Conservation (phyloP, 2,329 filamentous ascomycete genomes). For the Lomentospora prolificans region DNA sequence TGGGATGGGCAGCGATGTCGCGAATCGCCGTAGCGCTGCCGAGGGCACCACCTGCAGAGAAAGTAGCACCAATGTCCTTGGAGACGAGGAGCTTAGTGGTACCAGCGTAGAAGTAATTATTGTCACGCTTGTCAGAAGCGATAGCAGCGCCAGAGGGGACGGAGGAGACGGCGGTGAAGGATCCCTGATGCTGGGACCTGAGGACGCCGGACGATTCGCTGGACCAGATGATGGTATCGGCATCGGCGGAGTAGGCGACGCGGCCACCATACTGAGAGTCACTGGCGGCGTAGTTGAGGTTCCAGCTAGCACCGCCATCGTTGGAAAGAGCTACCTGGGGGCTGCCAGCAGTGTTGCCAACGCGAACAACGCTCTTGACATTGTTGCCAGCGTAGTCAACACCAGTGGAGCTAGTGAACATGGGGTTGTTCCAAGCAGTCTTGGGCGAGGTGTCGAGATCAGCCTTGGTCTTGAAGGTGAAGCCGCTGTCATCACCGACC, state of each 20-base stretch:
- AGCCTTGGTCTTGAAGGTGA: conserved; percentile 30
- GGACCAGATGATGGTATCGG: conserved; percentile 38
- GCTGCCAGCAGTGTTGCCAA: conserved; percentile 33
- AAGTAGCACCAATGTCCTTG: conserved; percentile 34
- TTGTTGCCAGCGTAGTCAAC: conserved; percentile 41
- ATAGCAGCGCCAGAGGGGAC: conserved; percentile 36
- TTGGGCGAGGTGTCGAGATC: conserved; percentile 31
- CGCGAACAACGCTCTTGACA: conserved; percentile 35
- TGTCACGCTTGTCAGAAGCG: conserved; percentile 43
- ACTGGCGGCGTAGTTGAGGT: conserved; percentile 33
- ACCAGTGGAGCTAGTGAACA: conserved; percentile 32
- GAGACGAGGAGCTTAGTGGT: conserved; percentile 40
- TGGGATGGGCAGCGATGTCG: conserved; percentile 45
- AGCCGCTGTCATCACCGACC: conserved; percentile 42
- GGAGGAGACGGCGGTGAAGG: conserved; percentile 34
- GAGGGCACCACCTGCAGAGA: conserved; percentile 27
- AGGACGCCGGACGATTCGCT: conserved; percentile 29
- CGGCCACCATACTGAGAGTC: conserved; percentile 31
- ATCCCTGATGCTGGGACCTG: conserved; percentile 27
- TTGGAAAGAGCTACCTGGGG: conserved; percentile 37
- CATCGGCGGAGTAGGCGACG: conserved; percentile 41
- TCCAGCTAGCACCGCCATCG: conserved; percentile 42
- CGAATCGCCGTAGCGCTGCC: conserved; percentile 36
- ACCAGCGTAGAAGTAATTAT: conserved; percentile 41
- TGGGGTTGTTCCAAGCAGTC: conserved; percentile 35